Evolutionary conservation across 108 stramenopile genomes (phyloP), one percentile per base, ranked within the genome.

Genomic region (Schizochytrium sp.): DNA sequence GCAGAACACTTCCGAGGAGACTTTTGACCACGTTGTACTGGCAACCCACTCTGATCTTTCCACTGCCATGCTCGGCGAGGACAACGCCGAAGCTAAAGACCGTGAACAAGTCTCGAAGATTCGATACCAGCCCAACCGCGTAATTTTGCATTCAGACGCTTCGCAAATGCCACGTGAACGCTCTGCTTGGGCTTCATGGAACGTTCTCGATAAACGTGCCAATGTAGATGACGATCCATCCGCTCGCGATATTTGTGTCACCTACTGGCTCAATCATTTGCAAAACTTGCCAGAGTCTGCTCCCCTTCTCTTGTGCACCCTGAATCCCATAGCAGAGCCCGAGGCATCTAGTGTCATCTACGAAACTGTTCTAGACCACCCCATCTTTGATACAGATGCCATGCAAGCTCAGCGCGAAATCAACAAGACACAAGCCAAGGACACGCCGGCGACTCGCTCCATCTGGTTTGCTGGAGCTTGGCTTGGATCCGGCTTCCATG

Each of bases 401-500:
- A 88, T 95, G 46, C 87, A 87, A 12, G 97, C 97, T 4, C 92
- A 97, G 64, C 72, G 93, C 28, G 40, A 58, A 4, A 87, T 98
- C n/a, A 69, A 61, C 4, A 46, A 92, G 56, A 93, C 94, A 57
- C 96, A 97, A 87, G 98, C 97, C 44, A 92, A 92, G 61, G 64
- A 38, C 12, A 89, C 96, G 53, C 45, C 76, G 53, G 53, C 38
- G 10, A n/a, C 76, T 5, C 88, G 56, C 17, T 95, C 96, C 8
- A 64, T 97, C 61, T 98, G 96, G 96, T 99, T 97, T 88, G 93
- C 93, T 88, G 98, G 98, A 46, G 98, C 98, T 0, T 99, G 96
- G 95, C 88, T 89, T 61, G 98, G 98, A 56, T 96, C 97, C 90
- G 98, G 98, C 3, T 99, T 99, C 91, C 98, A 99, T 89, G 98